phyloP scores from a whole-genome alignment of 305 asterid species.

The Solanum hybrid region DNA sequence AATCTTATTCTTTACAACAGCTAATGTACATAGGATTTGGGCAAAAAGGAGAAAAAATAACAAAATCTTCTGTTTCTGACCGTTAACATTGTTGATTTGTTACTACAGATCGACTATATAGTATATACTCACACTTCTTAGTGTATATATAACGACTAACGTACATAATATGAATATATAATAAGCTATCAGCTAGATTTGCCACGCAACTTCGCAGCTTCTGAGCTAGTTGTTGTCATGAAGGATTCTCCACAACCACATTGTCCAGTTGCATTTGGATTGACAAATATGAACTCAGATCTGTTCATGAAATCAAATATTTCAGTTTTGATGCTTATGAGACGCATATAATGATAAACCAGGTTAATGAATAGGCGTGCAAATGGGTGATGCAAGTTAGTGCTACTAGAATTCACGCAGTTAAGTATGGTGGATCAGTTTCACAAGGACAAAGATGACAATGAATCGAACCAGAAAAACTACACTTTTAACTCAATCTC shows the following conservation, averaged over 20 bases:
- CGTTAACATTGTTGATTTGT: not conserved
- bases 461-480: no score
- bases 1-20: not conserved
- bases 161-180: not conserved
- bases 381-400: no score
- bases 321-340: no score
- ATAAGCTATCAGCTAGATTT: conserved; percentile 21
- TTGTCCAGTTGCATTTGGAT: conserved; percentile 82
- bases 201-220: conserved; percentile 56
- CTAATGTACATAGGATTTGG: not conserved
- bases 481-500: no score
- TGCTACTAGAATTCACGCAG: no score
- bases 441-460: no score
- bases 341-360: no score
- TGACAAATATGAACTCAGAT: conserved; percentile 29
- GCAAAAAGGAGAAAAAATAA: not conserved
- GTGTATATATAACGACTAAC: not conserved
- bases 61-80: not conserved
- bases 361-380: no score
- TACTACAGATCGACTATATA: not conserved
- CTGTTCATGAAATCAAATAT: no score
- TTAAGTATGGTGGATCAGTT: no score
- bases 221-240: conserved; percentile 69
- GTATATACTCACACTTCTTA: not conserved
- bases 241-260: conserved; percentile 37